These are phyloP conservation scores for Naganishia liquefaciens DNA, from an alignment of 1,284 basidiomycete species.

Conservation along the genomic window DNA sequence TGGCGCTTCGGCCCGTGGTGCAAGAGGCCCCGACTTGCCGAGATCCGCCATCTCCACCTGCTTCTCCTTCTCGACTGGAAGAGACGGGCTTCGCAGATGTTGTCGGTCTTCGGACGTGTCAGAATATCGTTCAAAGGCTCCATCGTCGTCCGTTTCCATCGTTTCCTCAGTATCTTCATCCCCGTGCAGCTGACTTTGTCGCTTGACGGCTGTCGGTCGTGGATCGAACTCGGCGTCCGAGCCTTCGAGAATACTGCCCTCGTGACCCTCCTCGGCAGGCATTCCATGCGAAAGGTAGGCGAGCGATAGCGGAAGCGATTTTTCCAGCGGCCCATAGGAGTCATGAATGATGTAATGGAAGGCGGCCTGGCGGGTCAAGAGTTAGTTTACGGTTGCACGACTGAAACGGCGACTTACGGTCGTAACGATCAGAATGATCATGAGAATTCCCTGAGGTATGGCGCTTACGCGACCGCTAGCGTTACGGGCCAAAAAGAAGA, in stretches of 20 bases:
- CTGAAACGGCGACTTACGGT: conserved; percentile 61
- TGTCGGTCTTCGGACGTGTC: conserved; percentile 15
- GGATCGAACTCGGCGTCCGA: conserved; percentile 36
- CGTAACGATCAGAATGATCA: conserved; percentile 76
- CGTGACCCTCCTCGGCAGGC: conserved; percentile 43
- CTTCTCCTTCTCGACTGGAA: conserved; percentile 9
- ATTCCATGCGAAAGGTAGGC: conserved; percentile 67
- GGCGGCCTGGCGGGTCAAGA: conserved; percentile 57
- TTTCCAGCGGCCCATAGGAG: conserved; percentile 61
- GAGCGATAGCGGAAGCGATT: conserved; percentile 71
- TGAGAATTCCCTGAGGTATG: conserved; percentile 72
- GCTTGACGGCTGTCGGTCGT: conserved; percentile 21
- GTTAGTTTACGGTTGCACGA: conserved; percentile 12
- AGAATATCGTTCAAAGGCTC: conserved; percentile 16
- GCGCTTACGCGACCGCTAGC: conserved; percentile 60
- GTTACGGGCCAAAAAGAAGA: conserved; percentile 82
- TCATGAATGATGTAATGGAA: conserved; percentile 68
- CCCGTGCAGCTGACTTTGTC: background rate
- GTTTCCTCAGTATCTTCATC: background rate
- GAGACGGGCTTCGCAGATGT: conserved; percentile 9
- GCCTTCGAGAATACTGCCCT: conserved; percentile 39
- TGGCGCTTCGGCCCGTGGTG: background rate
- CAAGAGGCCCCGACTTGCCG: background rate
- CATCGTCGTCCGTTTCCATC: conserved; percentile 1
- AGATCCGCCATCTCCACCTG: conserved; percentile 21